Evolutionary conservation across 306 rosid genomes (phyloP).

Genomic region (Malus orientalis): DNA sequence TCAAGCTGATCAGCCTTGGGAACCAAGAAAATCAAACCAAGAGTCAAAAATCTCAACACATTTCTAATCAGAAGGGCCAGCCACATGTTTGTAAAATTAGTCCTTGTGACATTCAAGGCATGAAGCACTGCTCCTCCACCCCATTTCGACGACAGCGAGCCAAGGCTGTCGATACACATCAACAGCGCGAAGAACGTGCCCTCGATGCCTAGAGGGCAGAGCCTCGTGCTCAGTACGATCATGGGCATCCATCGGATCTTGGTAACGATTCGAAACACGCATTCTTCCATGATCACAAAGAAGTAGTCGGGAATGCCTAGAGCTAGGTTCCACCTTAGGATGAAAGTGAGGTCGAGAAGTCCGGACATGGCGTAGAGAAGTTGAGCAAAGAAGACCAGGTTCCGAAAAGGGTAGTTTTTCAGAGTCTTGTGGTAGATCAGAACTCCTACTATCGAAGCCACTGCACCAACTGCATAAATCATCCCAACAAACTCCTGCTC

Average conservation of each 20-base stretch:
- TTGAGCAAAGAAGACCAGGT: constrained; percentile 50
- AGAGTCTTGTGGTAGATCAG: constrained; percentile 70
- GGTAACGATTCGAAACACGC: constrained; percentile 29
- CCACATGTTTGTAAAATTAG: constrained; percentile 58
- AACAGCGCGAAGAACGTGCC: constrained; percentile 72
- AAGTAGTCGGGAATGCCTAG: constrained; percentile 57
- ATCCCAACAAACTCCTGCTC: constrained; percentile 69
- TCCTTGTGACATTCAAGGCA: constrained; percentile 44
- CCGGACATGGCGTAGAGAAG: constrained; percentile 53
- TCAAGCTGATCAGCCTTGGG: constrained; percentile 43
- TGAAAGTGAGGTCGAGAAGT: constrained; percentile 47
- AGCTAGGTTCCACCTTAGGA: constrained; percentile 55
- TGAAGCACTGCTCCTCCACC: constrained; percentile 60
- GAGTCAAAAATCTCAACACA: constrained; percentile 40
- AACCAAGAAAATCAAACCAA: constrained; percentile 55
- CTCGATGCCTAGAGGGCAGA: constrained; percentile 68
- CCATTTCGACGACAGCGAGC: constrained; percentile 40
- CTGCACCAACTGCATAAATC: constrained; percentile 67
- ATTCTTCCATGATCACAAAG: constrained; percentile 54
- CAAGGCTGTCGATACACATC: constrained; percentile 67
- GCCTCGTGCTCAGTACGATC: constrained; percentile 59
- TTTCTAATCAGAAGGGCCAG: constrained; percentile 44
- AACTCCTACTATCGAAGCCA: constrained; percentile 61
- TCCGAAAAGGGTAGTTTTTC: constrained; percentile 48
- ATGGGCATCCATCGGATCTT: constrained; percentile 67